These are phyloP conservation scores for Penicillium maclennaniae DNA, from an alignment of 495 filamentous ascomycete genomes.

Conservation along the genomic window DNA sequence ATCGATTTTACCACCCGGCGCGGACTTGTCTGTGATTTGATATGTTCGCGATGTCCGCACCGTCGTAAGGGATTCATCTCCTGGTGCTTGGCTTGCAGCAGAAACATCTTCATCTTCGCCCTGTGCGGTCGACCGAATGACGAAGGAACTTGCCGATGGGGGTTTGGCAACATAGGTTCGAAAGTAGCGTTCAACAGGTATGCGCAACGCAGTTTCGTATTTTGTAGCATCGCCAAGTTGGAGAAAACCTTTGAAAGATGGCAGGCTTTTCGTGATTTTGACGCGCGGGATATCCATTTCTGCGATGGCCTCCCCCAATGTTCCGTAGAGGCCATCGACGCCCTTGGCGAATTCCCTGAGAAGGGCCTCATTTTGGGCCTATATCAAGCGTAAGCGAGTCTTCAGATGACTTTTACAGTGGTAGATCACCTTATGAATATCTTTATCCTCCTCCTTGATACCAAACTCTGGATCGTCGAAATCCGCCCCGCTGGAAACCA, in stretches of 20 bases:
- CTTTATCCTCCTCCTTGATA: conserved; percentile 90
- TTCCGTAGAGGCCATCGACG: conserved; percentile 70
- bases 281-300: conserved; percentile 70
- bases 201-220: conserved; percentile 73
- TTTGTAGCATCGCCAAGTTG: conserved; percentile 72
- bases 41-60: conserved; percentile 76
- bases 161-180: conserved; percentile 72
- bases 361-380: conserved; percentile 64
- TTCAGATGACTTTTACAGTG: no score
- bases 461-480: conserved; percentile 92
- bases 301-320: conserved; percentile 78
- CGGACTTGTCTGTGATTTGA: conserved; percentile 68
- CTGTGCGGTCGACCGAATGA: conserved; percentile 44
- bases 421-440: conserved; percentile 52
- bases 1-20: conserved; percentile 76
- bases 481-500: conserved; percentile 71
- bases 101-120: conserved; percentile 45
- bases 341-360: conserved; percentile 61
- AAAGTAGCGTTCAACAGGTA: conserved; percentile 87
- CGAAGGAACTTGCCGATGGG: conserved; percentile 71
- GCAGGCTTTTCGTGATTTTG: conserved; percentile 67
- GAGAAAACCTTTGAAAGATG: conserved; percentile 74
- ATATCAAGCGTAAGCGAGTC: neutral
- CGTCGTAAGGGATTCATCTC: conserved; percentile 47
- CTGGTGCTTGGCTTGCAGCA: conserved; percentile 34